Evolutionary conservation across 768 basidiomycete genomes (phyloP).

Genomic region (Pholiota microspora): DNA sequence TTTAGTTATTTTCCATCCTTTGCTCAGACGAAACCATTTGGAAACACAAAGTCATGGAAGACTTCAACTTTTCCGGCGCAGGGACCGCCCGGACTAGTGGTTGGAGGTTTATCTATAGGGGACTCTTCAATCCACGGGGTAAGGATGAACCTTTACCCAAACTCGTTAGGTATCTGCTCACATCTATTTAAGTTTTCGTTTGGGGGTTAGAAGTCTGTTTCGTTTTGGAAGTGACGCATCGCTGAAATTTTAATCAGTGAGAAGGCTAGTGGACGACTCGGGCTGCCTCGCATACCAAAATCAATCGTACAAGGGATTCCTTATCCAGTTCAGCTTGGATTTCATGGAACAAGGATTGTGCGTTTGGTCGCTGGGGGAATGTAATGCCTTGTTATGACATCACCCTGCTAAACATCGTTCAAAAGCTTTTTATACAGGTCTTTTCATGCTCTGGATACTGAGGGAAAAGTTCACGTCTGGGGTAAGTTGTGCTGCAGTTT

Average conservation of each 20-base stretch:
- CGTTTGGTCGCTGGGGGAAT: slow-evolving; percentile 79
- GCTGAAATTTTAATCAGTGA: slow-evolving; percentile 42
- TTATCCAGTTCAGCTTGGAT: slow-evolving; percentile 59
- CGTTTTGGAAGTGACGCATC: background rate
- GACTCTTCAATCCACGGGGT: slow-evolving; percentile 72
- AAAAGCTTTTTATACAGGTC: slow-evolving; percentile 48
- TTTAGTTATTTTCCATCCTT: slow-evolving; percentile 43
- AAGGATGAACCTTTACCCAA: slow-evolving; percentile 1
- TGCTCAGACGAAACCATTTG: slow-evolving; percentile 75
- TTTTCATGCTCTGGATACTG: slow-evolving; percentile 81
- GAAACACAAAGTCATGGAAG: slow-evolving; percentile 63
- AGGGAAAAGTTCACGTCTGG: slow-evolving; percentile 78
- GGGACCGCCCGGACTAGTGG: slow-evolving; percentile 74
- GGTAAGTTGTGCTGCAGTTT: slow-evolving; percentile 40
- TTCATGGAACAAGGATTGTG: slow-evolving; percentile 66
- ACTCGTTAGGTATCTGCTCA: background rate
- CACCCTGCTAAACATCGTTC: slow-evolving; percentile 1
- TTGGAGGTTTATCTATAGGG: slow-evolving; percentile 78
- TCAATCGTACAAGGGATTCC: slow-evolving; percentile 43
- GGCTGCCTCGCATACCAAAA: slow-evolving; percentile 37
- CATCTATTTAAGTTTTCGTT: slow-evolving; percentile 38
- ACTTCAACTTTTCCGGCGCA: slow-evolving; percentile 77
- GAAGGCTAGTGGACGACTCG: slow-evolving; percentile 61
- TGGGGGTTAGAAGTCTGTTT: slow-evolving; percentile 41
- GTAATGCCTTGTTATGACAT: slow-evolving; percentile 34